A percentile compares a stretch with the other conserved stretches of the same genome.
Conservation (phyloP, 208 protist genomes). For the Novymonas esmeraldas region DNA sequence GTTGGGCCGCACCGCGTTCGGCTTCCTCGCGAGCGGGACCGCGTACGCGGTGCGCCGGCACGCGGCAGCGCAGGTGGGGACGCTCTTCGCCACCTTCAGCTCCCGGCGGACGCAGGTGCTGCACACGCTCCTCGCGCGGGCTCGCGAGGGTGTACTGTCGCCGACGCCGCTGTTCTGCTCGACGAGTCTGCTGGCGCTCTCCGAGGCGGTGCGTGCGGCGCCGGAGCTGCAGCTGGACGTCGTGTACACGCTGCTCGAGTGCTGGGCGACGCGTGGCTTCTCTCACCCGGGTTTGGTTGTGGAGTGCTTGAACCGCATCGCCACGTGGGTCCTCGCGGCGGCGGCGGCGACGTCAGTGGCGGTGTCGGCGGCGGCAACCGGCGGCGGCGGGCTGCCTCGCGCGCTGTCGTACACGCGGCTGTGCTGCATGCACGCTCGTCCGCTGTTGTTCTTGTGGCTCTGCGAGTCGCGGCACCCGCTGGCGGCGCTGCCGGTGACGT, state of each 20-base stretch:
- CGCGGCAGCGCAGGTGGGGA: slow-evolving; percentile 57
- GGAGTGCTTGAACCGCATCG: slow-evolving; percentile 61
- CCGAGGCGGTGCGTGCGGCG: slow-evolving; percentile 55
- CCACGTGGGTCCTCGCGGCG: slow-evolving; percentile 12
- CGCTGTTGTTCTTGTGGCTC: slow-evolving; percentile 70
- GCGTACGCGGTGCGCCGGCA: slow-evolving; percentile 57
- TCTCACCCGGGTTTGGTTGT: slow-evolving; percentile 41
- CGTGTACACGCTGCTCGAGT: slow-evolving; percentile 76
- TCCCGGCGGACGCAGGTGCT: slow-evolving; percentile 43
- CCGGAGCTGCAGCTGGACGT: slow-evolving; percentile 55
- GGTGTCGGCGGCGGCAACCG: too few species aligned
- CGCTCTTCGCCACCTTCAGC: slow-evolving; percentile 56
- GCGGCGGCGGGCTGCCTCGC: not conserved
- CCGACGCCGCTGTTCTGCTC: slow-evolving; percentile 43
- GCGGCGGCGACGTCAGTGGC: not conserved
- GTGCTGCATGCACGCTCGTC: slow-evolving; percentile 44
- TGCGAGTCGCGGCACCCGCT: slow-evolving; percentile 60
- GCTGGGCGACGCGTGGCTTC: slow-evolving; percentile 73
- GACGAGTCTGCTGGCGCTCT: slow-evolving; percentile 69
- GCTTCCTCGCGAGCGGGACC: slow-evolving; percentile 45
- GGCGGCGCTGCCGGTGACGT: slow-evolving; percentile 62
- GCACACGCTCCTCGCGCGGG: slow-evolving; percentile 54
- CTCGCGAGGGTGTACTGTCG: slow-evolving; percentile 61
- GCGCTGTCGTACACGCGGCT: slow-evolving; percentile 27
- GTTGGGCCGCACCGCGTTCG: slow-evolving; percentile 71